Base-by-base conservation (phyloP, 345 rosid species). In the Salix caprea region DNA sequence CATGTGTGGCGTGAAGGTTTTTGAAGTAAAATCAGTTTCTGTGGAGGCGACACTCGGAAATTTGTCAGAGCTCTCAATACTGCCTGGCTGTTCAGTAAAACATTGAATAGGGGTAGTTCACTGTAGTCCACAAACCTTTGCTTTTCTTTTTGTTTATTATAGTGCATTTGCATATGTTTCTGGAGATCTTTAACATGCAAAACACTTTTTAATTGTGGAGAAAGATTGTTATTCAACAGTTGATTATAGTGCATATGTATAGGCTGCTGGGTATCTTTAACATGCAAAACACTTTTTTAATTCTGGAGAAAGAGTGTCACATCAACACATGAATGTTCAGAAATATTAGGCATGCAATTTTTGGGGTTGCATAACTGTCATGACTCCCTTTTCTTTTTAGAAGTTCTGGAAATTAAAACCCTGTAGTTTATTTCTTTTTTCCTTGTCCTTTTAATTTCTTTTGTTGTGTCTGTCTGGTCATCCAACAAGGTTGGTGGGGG, bases 31-130 rank as follows among this genome's bases (percentile, higher is more conserved):
- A 46, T 71, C 82, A 54, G 66, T 30, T 74, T 78, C 69, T 76
- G 42, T 82, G 58, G 67, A 69, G 75, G 76, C 76, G 10, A 72
- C 77, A 39, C 77, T 80, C 76, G 40, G 74, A 65, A 70, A 40
- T 81, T 71, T 69, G 52, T 80, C 83, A 65, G 76, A 80, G 85
- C 80, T 77, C 60, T 62, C 76, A 75, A 72, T 78, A 67, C 78
- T 65, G 77, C 81, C 77, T 77, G 83, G 73, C 80, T 78, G 72
- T 76, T 74, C 79, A 60, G 76, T 79, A 76, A 78, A 64, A 19
- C 81, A 72, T 77, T 79, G 62, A 73, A 73, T 70, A 76, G 80
- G 87, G 74, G 86, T 82, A 79, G 67, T 76, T 67, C 73, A 65
- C 64, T 67, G 71, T 81, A 80, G 73, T 75, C 36, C 69, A 46